Percentiles rank a stretch among this genome's conserved stretches.
Conservation (phyloP, 2,329 filamentous ascomycete species). For the Talaromyces rugulosus region DNA sequence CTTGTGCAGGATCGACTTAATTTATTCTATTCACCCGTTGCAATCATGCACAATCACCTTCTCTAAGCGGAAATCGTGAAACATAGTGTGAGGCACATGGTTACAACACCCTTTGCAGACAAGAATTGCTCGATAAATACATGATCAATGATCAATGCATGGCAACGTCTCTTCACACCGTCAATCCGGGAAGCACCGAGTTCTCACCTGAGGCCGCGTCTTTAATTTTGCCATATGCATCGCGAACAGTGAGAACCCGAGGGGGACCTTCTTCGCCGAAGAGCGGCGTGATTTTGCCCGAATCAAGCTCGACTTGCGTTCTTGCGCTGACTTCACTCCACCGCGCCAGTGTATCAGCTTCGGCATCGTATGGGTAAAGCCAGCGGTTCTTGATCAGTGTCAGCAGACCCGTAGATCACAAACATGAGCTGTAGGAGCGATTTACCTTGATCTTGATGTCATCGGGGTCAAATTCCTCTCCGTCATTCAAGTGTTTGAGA, state of each 20-base stretch:
- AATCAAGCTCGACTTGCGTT: constrained; percentile 33
- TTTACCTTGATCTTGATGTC: constrained; percentile 40
- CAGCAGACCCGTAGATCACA: background rate
- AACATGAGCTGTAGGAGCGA: background rate
- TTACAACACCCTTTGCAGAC: background rate
- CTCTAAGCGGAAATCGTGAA: background rate
- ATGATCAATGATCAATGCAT: background rate
- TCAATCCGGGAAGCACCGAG: background rate
- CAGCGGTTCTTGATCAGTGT: constrained; percentile 37
- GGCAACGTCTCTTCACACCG: background rate
- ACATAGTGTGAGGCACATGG: background rate
- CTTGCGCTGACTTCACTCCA: constrained; percentile 40
- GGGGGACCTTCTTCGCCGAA: constrained; percentile 18
- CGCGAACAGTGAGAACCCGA: constrained; percentile 12
- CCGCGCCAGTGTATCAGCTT: constrained; percentile 39
- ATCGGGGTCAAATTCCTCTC: constrained; percentile 42
- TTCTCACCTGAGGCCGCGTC: constrained; percentile 1
- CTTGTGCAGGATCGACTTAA: background rate
- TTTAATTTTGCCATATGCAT: constrained; percentile 13
- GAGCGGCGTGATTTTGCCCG: constrained; percentile 36
- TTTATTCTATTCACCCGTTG: background rate
- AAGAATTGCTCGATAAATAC: background rate
- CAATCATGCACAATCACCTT: background rate
- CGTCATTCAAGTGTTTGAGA: constrained; percentile 8
- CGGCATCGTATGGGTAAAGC: constrained; percentile 46